A percentile compares a stretch with the other conserved stretches of the same genome.
phyloP scores from a whole-genome alignment of 768 basidiomycete species.

The Psilocybe azurescens region DNA sequence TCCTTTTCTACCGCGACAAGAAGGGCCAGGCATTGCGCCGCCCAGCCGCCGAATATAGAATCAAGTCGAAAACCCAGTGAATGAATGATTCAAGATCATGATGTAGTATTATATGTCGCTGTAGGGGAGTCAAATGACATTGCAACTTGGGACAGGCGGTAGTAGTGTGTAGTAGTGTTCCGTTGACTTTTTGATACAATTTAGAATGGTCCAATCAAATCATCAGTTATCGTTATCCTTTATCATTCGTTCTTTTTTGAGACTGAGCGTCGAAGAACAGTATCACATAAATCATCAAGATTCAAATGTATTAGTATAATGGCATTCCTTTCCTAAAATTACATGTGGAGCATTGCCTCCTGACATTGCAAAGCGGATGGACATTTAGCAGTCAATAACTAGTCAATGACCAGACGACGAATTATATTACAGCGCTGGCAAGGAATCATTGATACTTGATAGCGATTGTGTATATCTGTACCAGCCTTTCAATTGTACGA shows the following conservation, averaged over 20 bases:
- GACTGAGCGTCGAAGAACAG: no score
- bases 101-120: not conserved
- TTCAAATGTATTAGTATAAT: no score
- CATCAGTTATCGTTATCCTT: not conserved
- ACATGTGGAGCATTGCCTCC: no score
- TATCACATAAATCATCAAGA: no score
- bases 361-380: no score
- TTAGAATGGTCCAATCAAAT: not conserved
- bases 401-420: no score
- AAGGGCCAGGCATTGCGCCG: slow-evolving; percentile 42
- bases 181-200: not conserved
- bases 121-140: not conserved
- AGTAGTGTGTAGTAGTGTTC: not conserved
- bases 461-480: no score
- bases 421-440: not conserved
- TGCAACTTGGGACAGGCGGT: not conserved
- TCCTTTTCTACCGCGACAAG: slow-evolving; percentile 52
- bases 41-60: slow-evolving; percentile 31
- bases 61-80: slow-evolving; percentile 21
- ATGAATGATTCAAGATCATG: not conserved
- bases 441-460: no score
- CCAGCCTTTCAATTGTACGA: no score
- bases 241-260: no score
- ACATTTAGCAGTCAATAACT: no score
- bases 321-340: no score